Evolutionary conservation across 2,329 filamentous ascomycete species (phyloP), one percentile per base, ranked within the genome.

Genomic region (Myriosclerotinia duriaeana): DNA sequence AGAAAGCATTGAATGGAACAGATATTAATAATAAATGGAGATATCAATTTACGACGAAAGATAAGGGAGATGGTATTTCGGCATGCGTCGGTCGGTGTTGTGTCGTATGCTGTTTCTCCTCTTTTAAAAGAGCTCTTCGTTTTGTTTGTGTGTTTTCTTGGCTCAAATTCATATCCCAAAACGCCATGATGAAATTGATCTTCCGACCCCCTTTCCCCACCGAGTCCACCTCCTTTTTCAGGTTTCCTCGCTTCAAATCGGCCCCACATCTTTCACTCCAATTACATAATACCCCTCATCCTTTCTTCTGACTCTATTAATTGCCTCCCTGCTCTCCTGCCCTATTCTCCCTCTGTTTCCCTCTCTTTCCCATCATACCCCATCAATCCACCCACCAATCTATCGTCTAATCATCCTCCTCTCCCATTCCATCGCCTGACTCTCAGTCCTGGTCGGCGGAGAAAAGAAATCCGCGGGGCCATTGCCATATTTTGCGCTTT

Each of bases 361-460:
- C 53, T 36, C 53, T 12, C 14, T 54, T 12, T 17, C 30, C 26
- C 14, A 34, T 54, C 3, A 26, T 15, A 44, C 22, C 22, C 7
- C 1, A 15, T 34, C 30, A 14, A 15, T 36, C 22, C 9, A 12
- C 5, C n/a, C n/a, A n/a, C 34, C 9, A 38, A 12, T 53, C 7
- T 62, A 62, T 3, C 59, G 44, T 44, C 48, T 62, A 20, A 62
- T 62, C 59, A 50, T 62, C 34, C 46, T 62, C 5, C 48, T 14
- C 17, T 62, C 59, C 59, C 59, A 62, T 17, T 62, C 48, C 36
- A 9, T 62, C 14, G 11, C 48, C 56, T 59, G 56, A 48, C 42
- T 59, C 14, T 48, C 30, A 11, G 56, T 48, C 14, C 26, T 59
- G 0, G 26, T 48, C 5, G 42, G 42, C 7, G 30, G 26, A 5